These are phyloP conservation scores for Solioccasus polychromus DNA, from an alignment of 768 basidiomycete genomes.

Conservation along the genomic window DNA sequence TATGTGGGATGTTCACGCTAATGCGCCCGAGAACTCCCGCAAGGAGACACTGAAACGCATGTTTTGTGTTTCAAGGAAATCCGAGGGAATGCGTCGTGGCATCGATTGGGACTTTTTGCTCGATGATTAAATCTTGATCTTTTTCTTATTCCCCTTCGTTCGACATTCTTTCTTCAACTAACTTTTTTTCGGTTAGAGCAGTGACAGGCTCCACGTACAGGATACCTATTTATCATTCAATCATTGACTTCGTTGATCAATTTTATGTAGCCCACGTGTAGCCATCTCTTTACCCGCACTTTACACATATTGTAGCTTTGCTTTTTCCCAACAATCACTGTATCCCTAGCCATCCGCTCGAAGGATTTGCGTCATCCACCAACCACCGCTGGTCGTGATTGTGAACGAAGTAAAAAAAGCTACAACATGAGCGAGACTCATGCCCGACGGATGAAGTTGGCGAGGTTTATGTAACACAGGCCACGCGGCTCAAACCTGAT, in stretches of 20 bases:
- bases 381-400: background rate
- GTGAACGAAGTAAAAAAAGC: too few species aligned
- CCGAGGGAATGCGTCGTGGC: slow-evolving; percentile 39
- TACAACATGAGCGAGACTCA: too few species aligned
- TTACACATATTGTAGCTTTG: slow-evolving; percentile 22
- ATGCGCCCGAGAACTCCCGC: slow-evolving; percentile 58
- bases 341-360: slow-evolving; percentile 22
- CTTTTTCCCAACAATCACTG: slow-evolving; percentile 10
- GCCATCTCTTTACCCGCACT: slow-evolving; percentile 15
- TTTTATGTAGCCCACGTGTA: slow-evolving; percentile 29
- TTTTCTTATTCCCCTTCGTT: too few species aligned
- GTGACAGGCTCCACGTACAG: slow-evolving; percentile 6
- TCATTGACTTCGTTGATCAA: slow-evolving; percentile 9
- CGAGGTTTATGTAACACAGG: too few species aligned
- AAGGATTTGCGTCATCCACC: background rate
- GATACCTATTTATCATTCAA: slow-evolving; percentile 20
- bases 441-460: too few species aligned
- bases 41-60: slow-evolving; percentile 64
- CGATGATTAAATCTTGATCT: slow-evolving; percentile 47
- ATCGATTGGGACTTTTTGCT: slow-evolving; percentile 82
- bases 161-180: background rate
- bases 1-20: slow-evolving; percentile 76
- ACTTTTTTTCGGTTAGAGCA: slow-evolving; percentile 3
- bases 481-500: slow-evolving; percentile 5
- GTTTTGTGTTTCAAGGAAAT: slow-evolving; percentile 55